phyloP scores from a whole-genome alignment of 1,139 yeast genomes.

The Nakaseomyces uthaithaninus region DNA sequence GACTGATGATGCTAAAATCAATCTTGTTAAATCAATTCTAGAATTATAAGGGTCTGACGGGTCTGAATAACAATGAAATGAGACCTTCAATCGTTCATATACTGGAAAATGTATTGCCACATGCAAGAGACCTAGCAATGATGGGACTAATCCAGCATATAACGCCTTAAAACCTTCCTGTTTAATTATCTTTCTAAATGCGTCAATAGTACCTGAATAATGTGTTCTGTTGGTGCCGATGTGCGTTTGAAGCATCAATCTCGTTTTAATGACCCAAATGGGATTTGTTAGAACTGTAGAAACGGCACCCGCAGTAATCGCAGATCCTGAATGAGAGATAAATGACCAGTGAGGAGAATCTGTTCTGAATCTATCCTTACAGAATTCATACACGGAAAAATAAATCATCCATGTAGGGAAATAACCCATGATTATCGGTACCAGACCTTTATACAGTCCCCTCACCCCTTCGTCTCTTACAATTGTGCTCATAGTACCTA shows the following conservation, averaged over 20 bases:
- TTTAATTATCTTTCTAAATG: constrained; percentile 66
- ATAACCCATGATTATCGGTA: constrained; percentile 87
- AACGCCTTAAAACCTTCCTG: constrained; percentile 80
- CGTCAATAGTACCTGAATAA: constrained; percentile 76
- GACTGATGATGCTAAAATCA: constrained; percentile 65
- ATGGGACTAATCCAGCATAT: constrained; percentile 85
- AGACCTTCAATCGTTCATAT: constrained; percentile 68
- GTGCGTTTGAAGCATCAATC: constrained; percentile 77
- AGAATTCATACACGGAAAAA: constrained; percentile 78
- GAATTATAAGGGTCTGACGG: constrained; percentile 12
- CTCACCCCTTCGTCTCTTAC: constrained; percentile 66
- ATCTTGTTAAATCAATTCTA: constrained; percentile 34
- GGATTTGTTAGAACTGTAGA: constrained; percentile 90
- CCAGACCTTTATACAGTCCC: constrained; percentile 84
- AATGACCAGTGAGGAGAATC: constrained; percentile 40
- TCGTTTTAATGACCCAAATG: constrained; percentile 60
- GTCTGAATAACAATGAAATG: constrained; percentile 34
- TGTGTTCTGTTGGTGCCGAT: constrained; percentile 32
- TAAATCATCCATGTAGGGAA: constrained; percentile 97
- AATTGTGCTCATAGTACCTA: constrained; percentile 56
- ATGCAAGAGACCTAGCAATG: constrained; percentile 80
- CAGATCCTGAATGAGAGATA: constrained; percentile 63
- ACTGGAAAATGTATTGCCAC: constrained; percentile 97
- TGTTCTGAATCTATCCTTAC: constrained; percentile 46
- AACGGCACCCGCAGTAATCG: constrained; percentile 81